Percentiles rank a stretch among this genome's conserved stretches.
Conservation (phyloP, 306 rosid genomes). For the Malus fusca region DNA sequence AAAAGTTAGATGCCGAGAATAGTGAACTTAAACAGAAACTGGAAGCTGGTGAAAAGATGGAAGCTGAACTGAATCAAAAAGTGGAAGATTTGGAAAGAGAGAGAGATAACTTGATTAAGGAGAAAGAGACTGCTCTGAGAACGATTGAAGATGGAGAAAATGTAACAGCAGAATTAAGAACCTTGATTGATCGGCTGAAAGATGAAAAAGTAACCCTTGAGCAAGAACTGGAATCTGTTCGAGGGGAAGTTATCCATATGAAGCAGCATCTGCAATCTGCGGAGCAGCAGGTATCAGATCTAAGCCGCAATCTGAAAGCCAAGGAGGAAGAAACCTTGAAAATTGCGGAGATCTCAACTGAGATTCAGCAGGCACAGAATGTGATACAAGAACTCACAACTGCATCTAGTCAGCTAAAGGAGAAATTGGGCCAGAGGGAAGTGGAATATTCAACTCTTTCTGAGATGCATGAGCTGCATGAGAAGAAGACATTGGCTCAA, state of each 20-base stretch:
- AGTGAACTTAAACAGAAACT: slow-evolving; percentile 40
- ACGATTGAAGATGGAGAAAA: slow-evolving; percentile 57
- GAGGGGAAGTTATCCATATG: slow-evolving; percentile 34
- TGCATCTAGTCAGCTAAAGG: slow-evolving; percentile 44
- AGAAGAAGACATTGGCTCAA: slow-evolving; percentile 40
- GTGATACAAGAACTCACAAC: slow-evolving; percentile 39
- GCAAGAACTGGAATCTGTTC: slow-evolving; percentile 49
- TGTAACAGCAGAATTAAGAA: slow-evolving; percentile 34
- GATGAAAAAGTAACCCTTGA: slow-evolving; percentile 42
- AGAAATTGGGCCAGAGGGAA: slow-evolving; percentile 39
- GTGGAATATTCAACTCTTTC: slow-evolving; percentile 43
- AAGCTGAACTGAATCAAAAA: slow-evolving; percentile 35
- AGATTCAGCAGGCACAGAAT: slow-evolving; percentile 43
- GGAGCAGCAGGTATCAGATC: slow-evolving; percentile 37
- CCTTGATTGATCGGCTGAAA: slow-evolving; percentile 38
- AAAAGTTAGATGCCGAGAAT: slow-evolving; percentile 46
- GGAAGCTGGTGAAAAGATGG: slow-evolving; percentile 35
- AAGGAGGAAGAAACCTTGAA: slow-evolving; percentile 49
- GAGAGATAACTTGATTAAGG: slow-evolving; percentile 18
- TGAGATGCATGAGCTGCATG: slow-evolving; percentile 44
- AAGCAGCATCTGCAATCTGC: slow-evolving; percentile 51
- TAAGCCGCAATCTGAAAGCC: slow-evolving; percentile 25
- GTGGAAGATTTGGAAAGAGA: slow-evolving; percentile 25
- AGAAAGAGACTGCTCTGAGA: slow-evolving; percentile 20
- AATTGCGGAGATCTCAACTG: slow-evolving; percentile 40